phyloP scores from a whole-genome alignment of 176 grass and related monocot species.

The sorghum (Sorghum bicolor) region DNA sequence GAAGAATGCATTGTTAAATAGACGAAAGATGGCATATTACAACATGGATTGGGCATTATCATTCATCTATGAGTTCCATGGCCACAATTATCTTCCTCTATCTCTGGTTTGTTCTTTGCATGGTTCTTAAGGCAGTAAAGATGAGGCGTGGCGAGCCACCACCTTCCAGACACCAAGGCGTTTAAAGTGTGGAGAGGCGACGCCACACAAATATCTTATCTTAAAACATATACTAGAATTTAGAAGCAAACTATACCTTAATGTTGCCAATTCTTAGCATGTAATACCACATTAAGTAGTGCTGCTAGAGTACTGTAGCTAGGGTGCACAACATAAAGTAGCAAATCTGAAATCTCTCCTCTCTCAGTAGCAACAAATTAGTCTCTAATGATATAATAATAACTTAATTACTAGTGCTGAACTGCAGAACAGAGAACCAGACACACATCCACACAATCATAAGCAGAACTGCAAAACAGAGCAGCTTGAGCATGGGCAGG shows the following conservation, averaged over 20 bases:
- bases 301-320: background rate
- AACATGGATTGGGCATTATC: background rate
- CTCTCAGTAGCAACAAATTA: background rate
- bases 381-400: background rate
- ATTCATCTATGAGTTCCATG: background rate
- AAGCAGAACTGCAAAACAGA: background rate
- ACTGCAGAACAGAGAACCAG: background rate
- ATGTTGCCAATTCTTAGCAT: background rate
- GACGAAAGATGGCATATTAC: background rate
- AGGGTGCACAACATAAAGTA: background rate
- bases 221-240: background rate
- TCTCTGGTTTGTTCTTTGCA: background rate
- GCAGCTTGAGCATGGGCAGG: background rate
- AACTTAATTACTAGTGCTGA: background rate
- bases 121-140: background rate
- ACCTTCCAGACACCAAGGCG: background rate
- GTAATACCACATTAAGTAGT: background rate
- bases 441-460: background rate
- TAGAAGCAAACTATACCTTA: background rate
- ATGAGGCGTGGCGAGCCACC: background rate
- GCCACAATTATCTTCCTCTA: background rate
- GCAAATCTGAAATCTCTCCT: background rate
- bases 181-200: background rate
- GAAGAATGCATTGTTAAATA: background rate
- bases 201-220: background rate